Evolutionary conservation across 176 grass and related monocot species (phyloP).

Genomic region (Olyra latifolia): DNA sequence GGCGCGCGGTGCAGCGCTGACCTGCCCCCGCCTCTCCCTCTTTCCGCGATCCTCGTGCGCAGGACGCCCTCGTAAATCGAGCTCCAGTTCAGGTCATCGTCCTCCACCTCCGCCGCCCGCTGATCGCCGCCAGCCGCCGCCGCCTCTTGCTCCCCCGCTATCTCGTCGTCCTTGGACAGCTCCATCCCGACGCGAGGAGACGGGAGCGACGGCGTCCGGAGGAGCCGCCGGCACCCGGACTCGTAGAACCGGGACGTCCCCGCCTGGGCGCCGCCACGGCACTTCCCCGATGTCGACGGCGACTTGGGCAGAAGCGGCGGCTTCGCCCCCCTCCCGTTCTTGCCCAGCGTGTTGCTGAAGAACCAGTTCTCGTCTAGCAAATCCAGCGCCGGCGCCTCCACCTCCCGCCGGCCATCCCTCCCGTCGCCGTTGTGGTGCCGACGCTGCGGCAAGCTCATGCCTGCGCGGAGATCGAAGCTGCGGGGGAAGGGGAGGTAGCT

Average conservation of each 20-base stretch:
- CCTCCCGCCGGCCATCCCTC: neutral
- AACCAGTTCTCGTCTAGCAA: conserved; percentile 89
- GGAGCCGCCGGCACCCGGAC: conserved; percentile 3
- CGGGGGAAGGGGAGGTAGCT: neutral
- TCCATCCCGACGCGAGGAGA: conserved; percentile 13
- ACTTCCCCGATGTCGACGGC: conserved; percentile 16
- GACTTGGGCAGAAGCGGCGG: conserved; percentile 38
- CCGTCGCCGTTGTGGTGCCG: neutral
- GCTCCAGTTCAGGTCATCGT: conserved; percentile 58
- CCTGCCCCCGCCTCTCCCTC: neutral
- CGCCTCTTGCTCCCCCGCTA: neutral
- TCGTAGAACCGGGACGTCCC: neutral
- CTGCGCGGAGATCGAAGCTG: conserved; percentile 15
- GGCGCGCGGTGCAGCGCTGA: conserved; percentile 44
- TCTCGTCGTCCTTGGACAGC: neutral
- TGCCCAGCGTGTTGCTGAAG: conserved; percentile 67
- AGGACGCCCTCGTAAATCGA: conserved; percentile 62
- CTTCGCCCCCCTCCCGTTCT: neutral
- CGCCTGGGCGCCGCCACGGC: neutral
- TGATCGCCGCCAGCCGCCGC: neutral
- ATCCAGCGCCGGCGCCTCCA: conserved; percentile 34
- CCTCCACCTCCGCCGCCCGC: conserved; percentile 1
- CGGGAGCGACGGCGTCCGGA: conserved; percentile 51
- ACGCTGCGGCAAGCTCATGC: conserved; percentile 40
- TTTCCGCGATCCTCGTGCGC: conserved; percentile 17